Evolutionary conservation across 208 protist species (phyloP).

Genomic region (Leishmania braziliensis): DNA sequence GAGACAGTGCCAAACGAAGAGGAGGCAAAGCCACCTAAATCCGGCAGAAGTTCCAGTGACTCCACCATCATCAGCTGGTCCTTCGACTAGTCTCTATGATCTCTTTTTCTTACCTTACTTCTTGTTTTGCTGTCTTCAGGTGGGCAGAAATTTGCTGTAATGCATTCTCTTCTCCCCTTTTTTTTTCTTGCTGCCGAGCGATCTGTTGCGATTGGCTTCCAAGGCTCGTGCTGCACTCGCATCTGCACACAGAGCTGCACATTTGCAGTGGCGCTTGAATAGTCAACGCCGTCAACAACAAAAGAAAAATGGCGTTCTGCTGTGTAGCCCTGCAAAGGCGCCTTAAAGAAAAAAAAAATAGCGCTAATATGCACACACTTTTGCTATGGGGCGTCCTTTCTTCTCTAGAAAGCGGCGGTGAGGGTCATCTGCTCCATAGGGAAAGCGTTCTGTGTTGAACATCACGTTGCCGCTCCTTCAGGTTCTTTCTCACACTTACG

Average conservation of each 20-base stretch:
- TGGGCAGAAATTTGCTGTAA: background rate
- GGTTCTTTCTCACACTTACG: background rate
- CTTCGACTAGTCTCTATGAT: constrained; percentile 28
- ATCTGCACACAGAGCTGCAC: background rate
- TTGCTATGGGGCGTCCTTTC: background rate
- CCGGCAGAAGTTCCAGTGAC: constrained; percentile 16
- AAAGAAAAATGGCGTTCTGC: constrained; percentile 1
- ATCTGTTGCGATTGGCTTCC: background rate
- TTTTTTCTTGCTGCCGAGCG: background rate
- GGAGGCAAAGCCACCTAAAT: constrained; percentile 19
- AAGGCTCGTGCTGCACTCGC: background rate
- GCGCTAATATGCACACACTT: background rate
- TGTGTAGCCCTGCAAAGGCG: background rate
- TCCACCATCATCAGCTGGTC: constrained; percentile 54
- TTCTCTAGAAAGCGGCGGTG: background rate
- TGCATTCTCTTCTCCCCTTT: background rate
- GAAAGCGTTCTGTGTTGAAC: background rate
- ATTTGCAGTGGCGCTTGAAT: background rate
- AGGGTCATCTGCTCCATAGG: background rate
- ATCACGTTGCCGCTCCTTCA: background rate
- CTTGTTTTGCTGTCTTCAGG: constrained; percentile 8
- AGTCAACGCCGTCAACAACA: background rate
- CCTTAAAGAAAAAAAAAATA: background rate
- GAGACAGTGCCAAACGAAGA: constrained; percentile 34
- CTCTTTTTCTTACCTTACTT: background rate